phyloP scores from a whole-genome alignment of 192 early-diverging fungal genomes.

The Phlyctochytrium bullatum region DNA sequence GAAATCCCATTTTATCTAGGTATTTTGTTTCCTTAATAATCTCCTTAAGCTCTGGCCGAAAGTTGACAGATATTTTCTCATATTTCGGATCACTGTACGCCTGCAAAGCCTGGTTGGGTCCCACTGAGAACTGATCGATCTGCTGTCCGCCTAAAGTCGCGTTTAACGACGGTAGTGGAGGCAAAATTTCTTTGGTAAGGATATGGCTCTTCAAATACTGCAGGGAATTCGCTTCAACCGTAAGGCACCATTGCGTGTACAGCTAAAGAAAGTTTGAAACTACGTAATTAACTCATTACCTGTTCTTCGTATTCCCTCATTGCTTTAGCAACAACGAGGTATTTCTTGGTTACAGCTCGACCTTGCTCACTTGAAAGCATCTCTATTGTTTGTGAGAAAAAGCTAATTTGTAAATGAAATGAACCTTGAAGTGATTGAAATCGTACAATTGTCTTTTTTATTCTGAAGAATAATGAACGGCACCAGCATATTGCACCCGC shows the following conservation, averaged over 20 bases:
- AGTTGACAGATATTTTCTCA: constrained; percentile 54
- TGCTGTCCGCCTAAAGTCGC: too few species aligned
- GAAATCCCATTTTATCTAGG: constrained; percentile 55
- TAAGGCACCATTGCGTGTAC: constrained; percentile 53
- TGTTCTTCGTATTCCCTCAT: constrained; percentile 63
- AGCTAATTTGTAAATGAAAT: neutral
- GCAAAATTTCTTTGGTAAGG: constrained; percentile 36
- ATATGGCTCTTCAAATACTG: constrained; percentile 57
- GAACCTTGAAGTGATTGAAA: constrained; percentile 61
- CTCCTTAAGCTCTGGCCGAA: constrained; percentile 51
- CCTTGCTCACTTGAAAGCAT: constrained; percentile 62
- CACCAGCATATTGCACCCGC: constrained; percentile 63
- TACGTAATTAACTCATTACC: constrained; percentile 16
- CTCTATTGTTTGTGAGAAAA: constrained; percentile 32
- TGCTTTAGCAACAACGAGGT: constrained; percentile 56
- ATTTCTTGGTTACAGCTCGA: constrained; percentile 56
- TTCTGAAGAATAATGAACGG: constrained; percentile 52
- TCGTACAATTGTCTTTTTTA: constrained; percentile 64
- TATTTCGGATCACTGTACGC: neutral
- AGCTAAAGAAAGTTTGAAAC: constrained; percentile 30
- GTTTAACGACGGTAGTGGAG: neutral
- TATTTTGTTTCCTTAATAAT: constrained; percentile 68
- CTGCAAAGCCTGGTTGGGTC: too few species aligned
- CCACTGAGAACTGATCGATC: too few species aligned
- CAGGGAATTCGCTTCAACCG: constrained; percentile 56